Evolutionary conservation across 257 asterid genomes (phyloP), one percentile per base, ranked within the genome.

Genomic region (Petunia axillaris): DNA sequence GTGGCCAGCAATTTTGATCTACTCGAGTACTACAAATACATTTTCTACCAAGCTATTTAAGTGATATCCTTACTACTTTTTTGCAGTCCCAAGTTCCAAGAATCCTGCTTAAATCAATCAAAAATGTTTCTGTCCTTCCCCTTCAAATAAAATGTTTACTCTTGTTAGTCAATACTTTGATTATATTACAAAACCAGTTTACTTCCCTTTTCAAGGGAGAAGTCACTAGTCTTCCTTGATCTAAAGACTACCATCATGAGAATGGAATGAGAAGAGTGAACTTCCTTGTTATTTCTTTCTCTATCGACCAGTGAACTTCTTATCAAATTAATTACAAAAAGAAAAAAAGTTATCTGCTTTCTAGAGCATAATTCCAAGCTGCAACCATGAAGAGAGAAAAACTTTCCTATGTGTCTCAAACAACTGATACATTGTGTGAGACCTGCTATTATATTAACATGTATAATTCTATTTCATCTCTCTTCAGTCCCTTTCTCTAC

Each of bases 1-100:
- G 44, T 46, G 53, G 36, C 67, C 53, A 52, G 44, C 11, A 16
- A 15, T 8, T 8, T 9, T 35, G 77, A 71, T 50, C 77, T 71
- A 1, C 14, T 35, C 7, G 36, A 13, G 44, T 50, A 35, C 36
- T 50, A 73, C 62, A 73, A 35, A 50, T 73, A 25, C 46, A 50
- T 73, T 73, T 73, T 73, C 50, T 62, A 73, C 46, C 78, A 35
- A 73, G 43, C 46, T 10, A 50, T 50, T 73, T 6, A 50, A 73
- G 46, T 73, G 52, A 11, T 50, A 53, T 71, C 38, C 44, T 71
- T 8, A 36, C 46, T 70, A 40, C 9, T 70, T 16, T 70, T 70
- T 70, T 70, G 76, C 76, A 44, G 58, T 70, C 25, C 40, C 40
- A 68, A 44, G 39, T 43, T 43, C 58, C 58, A 46, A 14, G 41